Base-by-base conservation (phyloP, 2,329 filamentous ascomycete genomes). In the Calonectria pteridis region DNA sequence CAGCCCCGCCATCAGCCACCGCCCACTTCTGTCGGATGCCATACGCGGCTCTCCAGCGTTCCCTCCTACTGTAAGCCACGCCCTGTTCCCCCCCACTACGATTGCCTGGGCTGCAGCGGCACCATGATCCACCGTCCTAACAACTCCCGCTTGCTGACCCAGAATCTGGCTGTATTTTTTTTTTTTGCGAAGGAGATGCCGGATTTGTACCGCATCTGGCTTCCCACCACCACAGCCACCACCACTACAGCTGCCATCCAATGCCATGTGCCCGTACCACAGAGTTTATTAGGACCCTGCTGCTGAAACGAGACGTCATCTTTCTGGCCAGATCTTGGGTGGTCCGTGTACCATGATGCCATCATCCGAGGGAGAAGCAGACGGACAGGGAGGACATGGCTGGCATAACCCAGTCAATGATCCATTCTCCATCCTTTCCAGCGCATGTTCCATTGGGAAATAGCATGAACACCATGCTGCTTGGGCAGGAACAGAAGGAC, bases 1-100 rank as follows among this genome's bases (percentile, higher is more conserved):
- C 49, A 65, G 69, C 76, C 77, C 76, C 77, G 69, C 77, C 76
- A 68, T 71, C 62, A 73, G 64, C 64, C 68, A 76, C 73, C 62
- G 50, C 29, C 40, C 26, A 55, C 46, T 50, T 46, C 29, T 65
- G 50, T 67, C 51, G n/a, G 35, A 14, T 70, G 59, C 49, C 40
- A 37, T 64, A 51, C 40, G 58, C 46, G 31, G 67, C 53, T 50
- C 69, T 67, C 63, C 31, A 62, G 55, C 50, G 62, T 46, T 51
- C 40, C 20, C 59, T 53, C 18, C 9, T 23, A 14, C 67, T 49
- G 53, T 62, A 58, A 62, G 46, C 64, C 64, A 53, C 33, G 40
- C 26, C 40, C 28, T 46, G 40, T 40, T 46, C 9, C 20, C 37
- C 59, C 37, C 59, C 40, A 46, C 59, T 40, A 43, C 26, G 59